A percentile compares a stretch with the other conserved stretches of the same genome.
phyloP scores from a whole-genome alignment of 306 rosid genomes.

The cucumber (Cucumis sativus) region DNA sequence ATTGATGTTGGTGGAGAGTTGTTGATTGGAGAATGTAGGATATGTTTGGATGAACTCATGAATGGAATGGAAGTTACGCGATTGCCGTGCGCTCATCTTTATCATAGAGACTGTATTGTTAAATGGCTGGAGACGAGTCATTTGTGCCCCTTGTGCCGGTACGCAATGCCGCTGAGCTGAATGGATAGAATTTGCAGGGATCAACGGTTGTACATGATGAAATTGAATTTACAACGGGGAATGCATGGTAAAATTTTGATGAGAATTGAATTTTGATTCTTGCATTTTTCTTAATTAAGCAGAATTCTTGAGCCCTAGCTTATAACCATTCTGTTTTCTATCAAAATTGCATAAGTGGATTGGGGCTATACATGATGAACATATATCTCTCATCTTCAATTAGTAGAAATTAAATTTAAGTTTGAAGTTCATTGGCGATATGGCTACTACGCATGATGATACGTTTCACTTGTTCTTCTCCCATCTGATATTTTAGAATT shows the following conservation, averaged over 20 bases:
- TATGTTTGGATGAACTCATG: conserved; percentile 25
- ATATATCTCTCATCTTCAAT: not conserved
- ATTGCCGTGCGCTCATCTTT: conserved; percentile 25
- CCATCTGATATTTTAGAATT: not conserved
- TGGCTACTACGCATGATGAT: not conserved
- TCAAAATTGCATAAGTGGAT: not conserved
- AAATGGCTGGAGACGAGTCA: conserved; percentile 19
- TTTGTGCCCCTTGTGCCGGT: conserved; percentile 24
- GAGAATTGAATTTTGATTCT: not conserved
- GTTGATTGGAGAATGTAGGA: conserved; percentile 10
- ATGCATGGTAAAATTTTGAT: not conserved
- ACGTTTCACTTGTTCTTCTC: not conserved
- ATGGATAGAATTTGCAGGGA: not conserved
- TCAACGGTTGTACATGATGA: not conserved
- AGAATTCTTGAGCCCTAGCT: conserved; percentile 1
- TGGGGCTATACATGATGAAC: not conserved
- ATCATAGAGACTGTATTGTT: conserved; percentile 24
- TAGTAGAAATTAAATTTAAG: not conserved
- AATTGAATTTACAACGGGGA: not conserved
- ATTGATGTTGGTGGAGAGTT: not conserved
- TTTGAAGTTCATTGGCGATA: not conserved
- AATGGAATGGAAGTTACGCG: conserved; percentile 11
- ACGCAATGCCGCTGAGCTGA: conserved; percentile 14
- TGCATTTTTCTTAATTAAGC: not conserved
- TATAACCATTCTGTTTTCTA: not conserved